Percentiles rank a stretch among this genome's conserved stretches.
Evolutionary conservation across 192 early-diverging fungal species (phyloP).

Genomic region (Umbelopsis sp.): DNA sequence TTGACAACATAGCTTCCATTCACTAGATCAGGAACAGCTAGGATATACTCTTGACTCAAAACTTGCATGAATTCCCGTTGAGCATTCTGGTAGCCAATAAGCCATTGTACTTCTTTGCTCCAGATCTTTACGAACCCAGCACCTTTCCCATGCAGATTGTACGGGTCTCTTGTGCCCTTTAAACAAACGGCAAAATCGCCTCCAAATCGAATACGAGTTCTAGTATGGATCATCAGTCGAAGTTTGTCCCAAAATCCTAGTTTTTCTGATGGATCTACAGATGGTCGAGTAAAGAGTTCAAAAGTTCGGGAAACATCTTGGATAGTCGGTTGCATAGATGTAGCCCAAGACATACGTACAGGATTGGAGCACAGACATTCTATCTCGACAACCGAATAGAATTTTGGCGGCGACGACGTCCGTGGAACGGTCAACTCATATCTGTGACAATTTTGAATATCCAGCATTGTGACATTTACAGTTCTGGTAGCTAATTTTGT

Average conservation of each 20-base stretch:
- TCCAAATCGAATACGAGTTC: conserved; percentile 34
- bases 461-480: conserved; percentile 7
- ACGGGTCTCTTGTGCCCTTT: conserved; percentile 48
- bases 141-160: conserved; percentile 39
- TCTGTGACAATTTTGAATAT: background rate
- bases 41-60: conserved; percentile 40
- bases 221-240: conserved; percentile 45
- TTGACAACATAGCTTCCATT: conserved; percentile 33
- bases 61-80: conserved; percentile 48
- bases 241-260: conserved; percentile 53
- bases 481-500: conserved; percentile 31
- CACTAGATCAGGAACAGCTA: conserved; percentile 48
- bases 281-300: conserved; percentile 43
- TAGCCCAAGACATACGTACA: conserved; percentile 33
- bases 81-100: conserved; percentile 41
- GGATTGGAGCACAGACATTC: conserved; percentile 16
- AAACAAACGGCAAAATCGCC: conserved; percentile 42
- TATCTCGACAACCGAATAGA: conserved; percentile 47
- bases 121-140: conserved; percentile 44
- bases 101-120: conserved; percentile 37
- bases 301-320: conserved; percentile 38
- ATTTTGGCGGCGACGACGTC: conserved; percentile 41
- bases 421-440: conserved; percentile 36
- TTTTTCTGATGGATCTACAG: conserved; percentile 43
- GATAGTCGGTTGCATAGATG: conserved; percentile 46